phyloP scores from a whole-genome alignment of 495 filamentous ascomycete genomes.

The Bryoglossum gracile region DNA sequence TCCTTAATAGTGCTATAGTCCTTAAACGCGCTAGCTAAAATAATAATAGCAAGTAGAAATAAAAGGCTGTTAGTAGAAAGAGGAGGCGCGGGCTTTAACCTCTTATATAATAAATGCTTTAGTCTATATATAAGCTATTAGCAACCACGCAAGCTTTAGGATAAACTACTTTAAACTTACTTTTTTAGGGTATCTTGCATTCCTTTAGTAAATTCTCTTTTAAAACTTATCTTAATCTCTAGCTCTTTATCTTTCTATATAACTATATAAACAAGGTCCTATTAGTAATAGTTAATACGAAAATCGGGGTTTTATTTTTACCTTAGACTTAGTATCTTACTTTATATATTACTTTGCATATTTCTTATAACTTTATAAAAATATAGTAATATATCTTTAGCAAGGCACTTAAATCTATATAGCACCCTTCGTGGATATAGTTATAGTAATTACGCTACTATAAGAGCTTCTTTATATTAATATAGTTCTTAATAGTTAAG shows the following conservation, averaged over 20 bases:
- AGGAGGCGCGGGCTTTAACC: neutral
- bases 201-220: too few relatives aligned
- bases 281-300: constrained; percentile 3
- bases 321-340: too few relatives aligned
- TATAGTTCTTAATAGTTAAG: constrained; percentile 13
- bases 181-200: constrained; percentile 4
- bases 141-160: neutral
- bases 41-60: too few relatives aligned
- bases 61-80: constrained; percentile 11
- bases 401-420: constrained; percentile 7
- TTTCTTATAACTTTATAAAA: too few relatives aligned
- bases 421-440: neutral
- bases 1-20: constrained; percentile 9
- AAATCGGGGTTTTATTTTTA: constrained; percentile 3
- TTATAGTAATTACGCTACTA: constrained; percentile 7
- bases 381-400: too few relatives aligned
- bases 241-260: constrained; percentile 2
- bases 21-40: constrained; percentile 9
- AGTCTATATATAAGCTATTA: constrained; percentile 2
- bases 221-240: constrained; percentile 11
- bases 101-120: too few relatives aligned
- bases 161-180: neutral
- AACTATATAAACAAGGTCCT: constrained; percentile 13
- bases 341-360: too few relatives aligned
- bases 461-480: constrained; percentile 11